Conservation (phyloP, 2,329 filamentous ascomycete genomes). For the Penicillium janthinellum region DNA sequence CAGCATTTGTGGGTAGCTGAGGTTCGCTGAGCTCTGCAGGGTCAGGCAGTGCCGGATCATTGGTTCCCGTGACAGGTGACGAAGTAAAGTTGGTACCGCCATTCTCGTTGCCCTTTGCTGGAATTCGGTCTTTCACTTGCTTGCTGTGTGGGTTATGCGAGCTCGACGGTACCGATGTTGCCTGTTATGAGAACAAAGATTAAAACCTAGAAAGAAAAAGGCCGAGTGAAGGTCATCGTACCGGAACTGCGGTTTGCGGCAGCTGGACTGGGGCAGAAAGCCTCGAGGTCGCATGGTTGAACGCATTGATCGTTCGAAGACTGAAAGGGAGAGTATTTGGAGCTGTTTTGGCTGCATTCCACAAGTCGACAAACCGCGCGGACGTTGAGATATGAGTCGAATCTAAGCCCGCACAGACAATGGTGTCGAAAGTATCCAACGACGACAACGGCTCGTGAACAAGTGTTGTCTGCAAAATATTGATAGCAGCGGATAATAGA, state of each 20-base stretch:
- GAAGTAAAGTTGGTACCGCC: constrained; percentile 25
- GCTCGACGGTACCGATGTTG: background rate
- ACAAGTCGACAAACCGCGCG: constrained; percentile 59
- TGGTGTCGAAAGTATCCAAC: constrained; percentile 55
- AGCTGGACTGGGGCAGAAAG: constrained; percentile 49
- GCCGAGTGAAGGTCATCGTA: background rate
- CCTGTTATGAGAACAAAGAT: background rate
- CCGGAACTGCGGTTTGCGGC: background rate
- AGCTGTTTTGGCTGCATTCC: constrained; percentile 69
- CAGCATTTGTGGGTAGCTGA: constrained; percentile 31
- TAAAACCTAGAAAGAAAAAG: background rate
- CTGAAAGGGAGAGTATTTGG: constrained; percentile 66
- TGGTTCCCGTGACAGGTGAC: constrained; percentile 29
- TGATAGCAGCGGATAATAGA: constrained; percentile 35
- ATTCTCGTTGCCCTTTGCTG: background rate
- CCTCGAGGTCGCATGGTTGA: constrained; percentile 58
- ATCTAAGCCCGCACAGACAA: constrained; percentile 57
- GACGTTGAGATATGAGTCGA: constrained; percentile 55
- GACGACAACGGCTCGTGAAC: constrained; percentile 27
- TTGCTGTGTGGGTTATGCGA: background rate
- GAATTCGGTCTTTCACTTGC: background rate
- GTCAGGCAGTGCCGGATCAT: constrained; percentile 22
- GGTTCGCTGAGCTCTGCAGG: constrained; percentile 35
- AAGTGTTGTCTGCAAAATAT: constrained; percentile 33
- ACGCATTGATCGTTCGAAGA: constrained; percentile 60